Percentiles rank a stretch among this genome's conserved stretches.
phyloP scores from a whole-genome alignment of 1,284 basidiomycete genomes.

The Chiua sp. region DNA sequence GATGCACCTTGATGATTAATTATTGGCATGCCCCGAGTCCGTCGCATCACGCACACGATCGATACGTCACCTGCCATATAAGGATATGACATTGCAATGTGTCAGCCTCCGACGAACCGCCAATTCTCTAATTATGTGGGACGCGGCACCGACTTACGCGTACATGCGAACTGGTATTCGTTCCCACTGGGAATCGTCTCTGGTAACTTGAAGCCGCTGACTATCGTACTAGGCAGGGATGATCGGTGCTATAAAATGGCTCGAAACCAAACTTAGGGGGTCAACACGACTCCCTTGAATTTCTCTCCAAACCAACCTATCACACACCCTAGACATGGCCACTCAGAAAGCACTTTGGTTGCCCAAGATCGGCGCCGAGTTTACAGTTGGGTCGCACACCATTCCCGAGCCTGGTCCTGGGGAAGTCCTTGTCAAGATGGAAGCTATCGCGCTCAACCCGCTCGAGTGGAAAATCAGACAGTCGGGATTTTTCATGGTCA shows the following conservation, averaged over 20 bases:
- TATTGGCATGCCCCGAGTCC: too few relatives aligned
- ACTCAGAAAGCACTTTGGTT: constrained; percentile 27
- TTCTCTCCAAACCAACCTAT: not conserved
- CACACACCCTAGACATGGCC: constrained; percentile 3
- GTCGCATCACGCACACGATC: too few relatives aligned
- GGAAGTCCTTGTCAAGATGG: constrained; percentile 20
- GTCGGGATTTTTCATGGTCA: not conserved
- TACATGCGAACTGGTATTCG: too few relatives aligned
- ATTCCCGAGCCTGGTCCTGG: constrained; percentile 24
- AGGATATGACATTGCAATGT: not conserved
- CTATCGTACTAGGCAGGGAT: not conserved
- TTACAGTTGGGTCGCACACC: constrained; percentile 11
- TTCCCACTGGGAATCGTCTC: too few relatives aligned
- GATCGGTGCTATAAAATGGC: not conserved
- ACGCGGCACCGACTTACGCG: too few relatives aligned
- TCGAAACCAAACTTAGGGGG: not conserved
- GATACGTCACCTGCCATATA: not conserved
- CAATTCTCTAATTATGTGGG: not conserved
- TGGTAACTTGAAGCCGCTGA: not conserved
- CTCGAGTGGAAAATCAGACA: not conserved
- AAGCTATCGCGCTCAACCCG: constrained; percentile 2
- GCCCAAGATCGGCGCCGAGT: constrained; percentile 11
- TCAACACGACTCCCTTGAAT: not conserved
- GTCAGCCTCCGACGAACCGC: not conserved
- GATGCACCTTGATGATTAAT: too few relatives aligned